Conservation (phyloP, 1,139 yeast genomes). For the Suhomyces kunorum region DNA sequence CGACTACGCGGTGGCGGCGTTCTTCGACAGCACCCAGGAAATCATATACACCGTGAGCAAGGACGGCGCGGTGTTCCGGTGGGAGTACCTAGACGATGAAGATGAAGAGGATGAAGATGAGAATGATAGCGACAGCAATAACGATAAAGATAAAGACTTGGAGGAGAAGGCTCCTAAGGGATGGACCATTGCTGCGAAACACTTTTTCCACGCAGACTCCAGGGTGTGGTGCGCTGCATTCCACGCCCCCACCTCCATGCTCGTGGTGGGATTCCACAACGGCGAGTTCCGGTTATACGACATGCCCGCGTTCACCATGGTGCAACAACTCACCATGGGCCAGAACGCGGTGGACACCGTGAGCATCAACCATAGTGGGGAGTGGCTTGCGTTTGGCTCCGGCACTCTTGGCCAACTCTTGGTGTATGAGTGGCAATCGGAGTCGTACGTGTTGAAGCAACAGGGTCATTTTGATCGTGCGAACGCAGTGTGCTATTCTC, state of each 20-base stretch:
- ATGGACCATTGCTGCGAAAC: constrained; percentile 84
- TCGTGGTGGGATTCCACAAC: constrained; percentile 86
- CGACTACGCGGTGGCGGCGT: constrained; percentile 84
- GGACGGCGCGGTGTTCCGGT: constrained; percentile 90
- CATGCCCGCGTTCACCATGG: constrained; percentile 64
- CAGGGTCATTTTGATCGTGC: constrained; percentile 96
- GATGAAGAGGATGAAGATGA: constrained; percentile 36
- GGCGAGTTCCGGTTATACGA: constrained; percentile 96
- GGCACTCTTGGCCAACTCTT: constrained; percentile 86
- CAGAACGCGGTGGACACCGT: constrained; percentile 87
- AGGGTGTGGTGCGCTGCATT: constrained; percentile 80
- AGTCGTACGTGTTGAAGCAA: constrained; percentile 89
- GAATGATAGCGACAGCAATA: constrained; percentile 18
- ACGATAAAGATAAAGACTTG: no score
- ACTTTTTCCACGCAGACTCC: constrained; percentile 72
- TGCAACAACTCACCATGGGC: constrained; percentile 91
- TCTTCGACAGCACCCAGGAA: constrained; percentile 84
- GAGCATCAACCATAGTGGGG: constrained; percentile 78
- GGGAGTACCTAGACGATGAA: constrained; percentile 75
- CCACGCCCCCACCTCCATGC: constrained; percentile 67
- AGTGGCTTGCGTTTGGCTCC: constrained; percentile 97
- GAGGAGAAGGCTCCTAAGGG: no score
- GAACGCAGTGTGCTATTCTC: constrained; percentile 82
- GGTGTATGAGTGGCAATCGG: constrained; percentile 99
- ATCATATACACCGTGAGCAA: constrained; percentile 86